These are phyloP conservation scores for Porcisia deanei DNA, from an alignment of 208 protist genomes.

Conservation along the genomic window DNA sequence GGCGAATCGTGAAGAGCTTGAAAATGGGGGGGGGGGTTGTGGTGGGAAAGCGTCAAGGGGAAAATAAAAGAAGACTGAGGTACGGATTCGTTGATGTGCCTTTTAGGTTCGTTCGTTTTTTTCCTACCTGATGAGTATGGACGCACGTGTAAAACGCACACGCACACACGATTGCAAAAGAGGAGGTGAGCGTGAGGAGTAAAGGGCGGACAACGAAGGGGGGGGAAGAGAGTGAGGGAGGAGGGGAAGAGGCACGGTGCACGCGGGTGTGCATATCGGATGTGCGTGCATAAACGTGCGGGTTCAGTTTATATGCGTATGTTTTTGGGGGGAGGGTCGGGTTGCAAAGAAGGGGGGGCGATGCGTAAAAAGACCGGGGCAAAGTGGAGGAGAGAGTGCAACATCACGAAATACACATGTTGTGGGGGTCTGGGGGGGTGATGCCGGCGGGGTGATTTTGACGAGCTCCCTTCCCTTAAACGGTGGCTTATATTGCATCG, in stretches of 20 bases:
- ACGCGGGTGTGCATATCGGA: neutral
- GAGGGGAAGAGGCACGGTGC: neutral
- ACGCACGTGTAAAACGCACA: neutral
- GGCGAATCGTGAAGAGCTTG: neutral
- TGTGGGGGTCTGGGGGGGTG: too few relatives aligned
- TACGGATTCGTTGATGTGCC: neutral
- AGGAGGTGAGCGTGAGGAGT: neutral
- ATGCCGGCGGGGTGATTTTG: neutral
- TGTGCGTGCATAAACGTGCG: neutral
- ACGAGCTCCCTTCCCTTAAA: neutral
- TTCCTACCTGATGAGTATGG: neutral
- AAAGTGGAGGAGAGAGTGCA: neutral
- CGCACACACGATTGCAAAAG: neutral
- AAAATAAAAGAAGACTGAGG: neutral
- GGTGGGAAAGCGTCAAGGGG: neutral
- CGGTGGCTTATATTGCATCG: neutral
- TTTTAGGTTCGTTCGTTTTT: neutral
- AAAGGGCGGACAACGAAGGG: neutral
- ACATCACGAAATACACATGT: neutral
- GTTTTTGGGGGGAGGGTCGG: neutral
- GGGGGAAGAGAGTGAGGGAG: neutral
- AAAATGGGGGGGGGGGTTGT: neutral
- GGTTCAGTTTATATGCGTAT: neutral
- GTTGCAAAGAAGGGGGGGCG: neutral
- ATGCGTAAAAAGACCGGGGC: neutral